Conservation (phyloP, 2,329 filamentous ascomycete genomes). For the Colletotrichum karsti region DNA sequence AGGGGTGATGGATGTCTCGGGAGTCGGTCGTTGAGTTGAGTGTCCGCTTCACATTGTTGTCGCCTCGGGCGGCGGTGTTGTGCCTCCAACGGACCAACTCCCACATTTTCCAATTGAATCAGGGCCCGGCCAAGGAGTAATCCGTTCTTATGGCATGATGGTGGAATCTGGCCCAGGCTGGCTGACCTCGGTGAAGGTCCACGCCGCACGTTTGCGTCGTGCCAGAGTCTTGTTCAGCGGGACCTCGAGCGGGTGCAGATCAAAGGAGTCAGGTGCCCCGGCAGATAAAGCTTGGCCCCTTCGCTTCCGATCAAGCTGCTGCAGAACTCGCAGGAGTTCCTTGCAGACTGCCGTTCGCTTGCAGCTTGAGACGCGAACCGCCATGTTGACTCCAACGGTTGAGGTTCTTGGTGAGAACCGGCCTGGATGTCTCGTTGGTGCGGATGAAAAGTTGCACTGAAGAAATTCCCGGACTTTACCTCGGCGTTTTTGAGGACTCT, state of each 20-base stretch:
- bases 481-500: neutral
- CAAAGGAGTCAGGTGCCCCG: neutral
- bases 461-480: slow-evolving; percentile 6
- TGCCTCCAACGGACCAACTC: neutral
- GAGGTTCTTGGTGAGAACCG: neutral
- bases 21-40: neutral
- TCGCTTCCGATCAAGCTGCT: neutral
- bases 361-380: neutral
- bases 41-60: neutral
- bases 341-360: neutral
- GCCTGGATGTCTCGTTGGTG: neutral
- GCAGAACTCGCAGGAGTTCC: neutral
- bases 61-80: neutral
- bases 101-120: neutral
- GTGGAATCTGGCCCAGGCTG: neutral
- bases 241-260: neutral
- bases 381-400: neutral
- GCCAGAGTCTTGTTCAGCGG: slow-evolving; percentile 25
- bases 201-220: neutral
- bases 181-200: neutral
- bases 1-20: neutral
- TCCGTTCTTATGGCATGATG: neutral
- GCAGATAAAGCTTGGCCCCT: neutral
- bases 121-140: neutral
- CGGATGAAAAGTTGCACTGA: neutral